Percentiles rank a stretch among this genome's conserved stretches.
Conservation (phyloP, 1,284 basidiomycete genomes). For the Apiotrichum brassicae region DNA sequence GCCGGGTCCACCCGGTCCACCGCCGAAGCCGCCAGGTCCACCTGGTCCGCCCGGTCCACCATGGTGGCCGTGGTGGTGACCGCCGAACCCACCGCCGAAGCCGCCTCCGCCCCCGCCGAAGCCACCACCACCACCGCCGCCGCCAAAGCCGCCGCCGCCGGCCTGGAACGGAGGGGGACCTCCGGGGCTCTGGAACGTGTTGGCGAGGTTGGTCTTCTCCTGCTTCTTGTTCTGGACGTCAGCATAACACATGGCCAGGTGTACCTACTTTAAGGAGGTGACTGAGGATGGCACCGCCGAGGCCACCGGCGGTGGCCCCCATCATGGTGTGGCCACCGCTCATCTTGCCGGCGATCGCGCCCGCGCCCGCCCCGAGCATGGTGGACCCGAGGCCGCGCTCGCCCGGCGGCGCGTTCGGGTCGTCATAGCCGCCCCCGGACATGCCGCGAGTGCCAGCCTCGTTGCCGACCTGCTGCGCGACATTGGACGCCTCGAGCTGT, state of each 20-base stretch:
- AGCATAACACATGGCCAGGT: neutral
- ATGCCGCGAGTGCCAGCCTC: constrained; percentile 1
- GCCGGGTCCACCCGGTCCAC: neutral
- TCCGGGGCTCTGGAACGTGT: constrained; percentile 5
- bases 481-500: constrained; percentile 18
- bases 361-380: constrained; percentile 1
- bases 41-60: neutral
- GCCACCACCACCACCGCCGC: neutral
- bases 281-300: constrained; percentile 8
- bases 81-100: neutral
- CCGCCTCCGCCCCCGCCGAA: neutral
- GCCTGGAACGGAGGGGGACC: constrained; percentile 36
- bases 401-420: neutral
- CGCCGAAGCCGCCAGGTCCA: neutral
- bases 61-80: neutral
- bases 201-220: neutral
- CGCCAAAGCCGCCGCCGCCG: constrained; percentile 11
- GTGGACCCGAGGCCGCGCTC: constrained; percentile 12
- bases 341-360: neutral
- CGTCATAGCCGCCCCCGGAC: neutral
- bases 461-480: neutral
- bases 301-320: constrained; percentile 1
- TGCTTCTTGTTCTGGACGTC: neutral
- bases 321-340: neutral
- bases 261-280: constrained; percentile 4